A percentile compares a stretch with the other conserved stretches of the same genome.
Conservation (phyloP, 495 filamentous ascomycete genomes). For the Amphirosellinia nigrospora region DNA sequence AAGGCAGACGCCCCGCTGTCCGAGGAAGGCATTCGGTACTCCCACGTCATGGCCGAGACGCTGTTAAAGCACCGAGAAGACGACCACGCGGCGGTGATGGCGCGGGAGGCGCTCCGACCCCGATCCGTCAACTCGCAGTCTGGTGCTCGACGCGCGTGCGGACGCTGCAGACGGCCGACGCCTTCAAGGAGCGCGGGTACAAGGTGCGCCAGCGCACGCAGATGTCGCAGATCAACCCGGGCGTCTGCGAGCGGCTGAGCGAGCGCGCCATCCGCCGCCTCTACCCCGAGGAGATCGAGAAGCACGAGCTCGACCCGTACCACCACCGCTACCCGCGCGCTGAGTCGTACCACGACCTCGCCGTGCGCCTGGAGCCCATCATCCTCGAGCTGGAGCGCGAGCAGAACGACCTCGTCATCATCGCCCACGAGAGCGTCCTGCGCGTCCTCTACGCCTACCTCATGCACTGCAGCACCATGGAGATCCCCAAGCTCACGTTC, state of each 20-base stretch:
- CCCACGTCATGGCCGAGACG: constrained; percentile 83
- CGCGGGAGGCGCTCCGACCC: constrained; percentile 68
- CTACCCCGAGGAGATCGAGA: constrained; percentile 87
- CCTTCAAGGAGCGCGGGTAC: constrained; percentile 77
- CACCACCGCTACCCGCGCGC: constrained; percentile 96
- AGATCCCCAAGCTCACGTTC: constrained; percentile 93
- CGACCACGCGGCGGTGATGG: constrained; percentile 72
- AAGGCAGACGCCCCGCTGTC: constrained; percentile 87
- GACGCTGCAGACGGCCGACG: constrained; percentile 89
- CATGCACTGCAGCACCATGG: constrained; percentile 97
- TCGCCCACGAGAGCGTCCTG: constrained; percentile 95
- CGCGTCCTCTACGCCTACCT: constrained; percentile 97
- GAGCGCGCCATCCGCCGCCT: constrained; percentile 79
- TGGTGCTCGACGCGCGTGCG: constrained; percentile 94
- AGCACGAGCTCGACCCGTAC: constrained; percentile 94
- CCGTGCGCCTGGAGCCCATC: constrained; percentile 96
- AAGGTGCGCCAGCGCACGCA: constrained; percentile 89
- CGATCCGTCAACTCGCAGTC: constrained; percentile 80
- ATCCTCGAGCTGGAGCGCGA: constrained; percentile 98
- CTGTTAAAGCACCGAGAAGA: constrained; percentile 80
- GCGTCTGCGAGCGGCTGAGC: constrained; percentile 88
- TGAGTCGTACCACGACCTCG: constrained; percentile 98
- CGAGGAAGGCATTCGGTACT: constrained; percentile 82
- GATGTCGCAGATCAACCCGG: constrained; percentile 95
- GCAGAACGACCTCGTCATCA: constrained; percentile 94